Base-by-base conservation (phyloP, 2,329 filamentous ascomycete genomes). In the Fusarium nisikadoi region DNA sequence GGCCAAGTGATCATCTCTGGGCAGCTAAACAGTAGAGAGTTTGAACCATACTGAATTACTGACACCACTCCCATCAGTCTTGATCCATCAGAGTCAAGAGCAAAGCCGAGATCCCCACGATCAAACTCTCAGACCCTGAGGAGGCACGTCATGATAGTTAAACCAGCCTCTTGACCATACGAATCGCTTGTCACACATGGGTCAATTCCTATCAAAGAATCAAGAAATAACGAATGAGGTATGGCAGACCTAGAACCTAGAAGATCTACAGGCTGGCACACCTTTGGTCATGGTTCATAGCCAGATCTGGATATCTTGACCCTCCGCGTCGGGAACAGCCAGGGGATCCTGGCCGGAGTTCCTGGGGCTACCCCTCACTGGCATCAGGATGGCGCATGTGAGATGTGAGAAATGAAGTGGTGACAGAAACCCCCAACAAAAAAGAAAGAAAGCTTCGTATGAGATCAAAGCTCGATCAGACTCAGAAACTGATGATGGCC, bases 291-390 rank as follows among this genome's bases (percentile, higher is more conserved):
- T 73, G 73, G 68, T 73, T 70, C 67, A 70, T 62, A 77, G 71
- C 73, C 71, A 70, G 69, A 72, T 70, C 66, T 72, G 58, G 57
- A 49, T 70, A 76, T 75, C 75, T 76, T 58, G 74, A 73, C 72
- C 68, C 73, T 76, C 60, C 68, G 71, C 41, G 64, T 62, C 68
- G 62, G 62, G 64, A 74, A 66, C 65, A 65, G 49, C 68, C 71
- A 76, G 75, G 75, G 75, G 67, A 74, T 71, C 75, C 75, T 65
- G 65, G 75, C 52, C 47, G 31, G 59, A 61, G 75, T 77, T 77
- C 75, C 75, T 76, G 74, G 75, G 74, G 65, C 75, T 75, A 75
- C 72, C 75, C 73, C 74, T 77, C 75, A 74, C 66, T 75, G 65
- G 75, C 67, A 68, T 57, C 57, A 50, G 65, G 46, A 49, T 25